phyloP scores from a whole-genome alignment of 169 alveolate species.

The Plasmodium malariae region DNA sequence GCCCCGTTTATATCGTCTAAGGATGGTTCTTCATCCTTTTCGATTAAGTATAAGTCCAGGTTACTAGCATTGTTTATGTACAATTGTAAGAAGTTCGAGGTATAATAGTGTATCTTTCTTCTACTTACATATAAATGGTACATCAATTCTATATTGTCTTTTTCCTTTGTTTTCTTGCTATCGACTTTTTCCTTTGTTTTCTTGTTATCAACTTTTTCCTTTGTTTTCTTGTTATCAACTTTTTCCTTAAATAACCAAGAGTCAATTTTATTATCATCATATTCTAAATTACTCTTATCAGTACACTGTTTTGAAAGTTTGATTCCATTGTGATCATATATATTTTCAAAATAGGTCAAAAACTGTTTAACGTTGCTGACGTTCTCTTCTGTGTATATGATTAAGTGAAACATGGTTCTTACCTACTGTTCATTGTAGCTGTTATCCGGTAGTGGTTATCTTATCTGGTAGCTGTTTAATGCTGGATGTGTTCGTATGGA shows the following conservation, averaged over 20 bases:
- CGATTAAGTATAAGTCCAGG: slow-evolving; percentile 56
- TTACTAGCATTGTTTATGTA: slow-evolving; percentile 20
- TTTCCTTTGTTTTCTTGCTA: slow-evolving; percentile 26
- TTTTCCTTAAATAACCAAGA: not conserved
- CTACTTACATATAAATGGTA: not conserved
- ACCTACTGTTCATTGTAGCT: not conserved
- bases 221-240: not conserved
- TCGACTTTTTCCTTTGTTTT: not conserved
- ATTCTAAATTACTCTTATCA: not conserved
- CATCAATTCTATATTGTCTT: slow-evolving; percentile 15
- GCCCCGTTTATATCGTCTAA: not conserved
- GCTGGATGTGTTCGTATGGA: too few relatives aligned
- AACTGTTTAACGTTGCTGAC: not conserved
- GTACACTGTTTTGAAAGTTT: not conserved
- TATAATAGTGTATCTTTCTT: slow-evolving; percentile 32
- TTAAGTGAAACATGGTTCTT: slow-evolving; percentile 58
- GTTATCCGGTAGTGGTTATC: too few relatives aligned
- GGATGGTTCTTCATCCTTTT: slow-evolving; percentile 11
- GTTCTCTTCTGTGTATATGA: slow-evolving; percentile 50
- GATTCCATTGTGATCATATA: slow-evolving; percentile 42
- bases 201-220: slow-evolving; percentile 7
- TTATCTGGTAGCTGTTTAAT: too few relatives aligned
- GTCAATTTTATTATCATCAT: not conserved
- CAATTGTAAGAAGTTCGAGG: slow-evolving; percentile 28
- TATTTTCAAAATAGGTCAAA: slow-evolving; percentile 58